These are phyloP conservation scores for Mortierella claussenii DNA, from an alignment of 192 early-diverging fungal genomes.

Conservation along the genomic window DNA sequence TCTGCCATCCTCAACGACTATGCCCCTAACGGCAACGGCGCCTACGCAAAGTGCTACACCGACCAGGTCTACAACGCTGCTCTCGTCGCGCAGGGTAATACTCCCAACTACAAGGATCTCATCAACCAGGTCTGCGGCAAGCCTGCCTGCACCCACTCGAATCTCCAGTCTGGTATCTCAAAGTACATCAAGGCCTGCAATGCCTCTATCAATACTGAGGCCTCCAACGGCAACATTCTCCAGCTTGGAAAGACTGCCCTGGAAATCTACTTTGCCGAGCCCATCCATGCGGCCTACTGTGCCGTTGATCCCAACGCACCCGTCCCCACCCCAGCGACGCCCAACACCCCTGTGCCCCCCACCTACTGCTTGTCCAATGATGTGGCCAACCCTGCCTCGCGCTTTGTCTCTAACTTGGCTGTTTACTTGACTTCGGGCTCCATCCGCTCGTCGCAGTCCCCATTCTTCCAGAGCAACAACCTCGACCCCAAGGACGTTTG, in stretches of 20 bases:
- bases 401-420: constrained; percentile 32
- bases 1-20: constrained; percentile 32
- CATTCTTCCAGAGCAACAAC: constrained; percentile 18
- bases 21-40: neutral
- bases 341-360: constrained; percentile 4
- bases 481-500: constrained; percentile 25
- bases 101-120: constrained; percentile 30
- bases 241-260: constrained; percentile 40
- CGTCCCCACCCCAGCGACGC: neutral
- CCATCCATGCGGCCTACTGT: constrained; percentile 32
- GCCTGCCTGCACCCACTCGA: constrained; percentile 18
- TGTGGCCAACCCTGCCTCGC: constrained; percentile 5
- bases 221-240: constrained; percentile 26
- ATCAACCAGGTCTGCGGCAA: constrained; percentile 33
- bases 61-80: constrained; percentile 36
- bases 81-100: constrained; percentile 8
- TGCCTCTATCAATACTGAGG: constrained; percentile 29
- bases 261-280: constrained; percentile 38
- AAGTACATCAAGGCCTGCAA: constrained; percentile 41
- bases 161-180: constrained; percentile 15
- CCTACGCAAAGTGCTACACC: constrained; percentile 44
- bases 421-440: constrained; percentile 28
- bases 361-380: constrained; percentile 18
- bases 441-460: constrained; percentile 22
- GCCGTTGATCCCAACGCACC: constrained; percentile 20